Conservation (phyloP, 768 basidiomycete species). For the Obba rivulosa region DNA sequence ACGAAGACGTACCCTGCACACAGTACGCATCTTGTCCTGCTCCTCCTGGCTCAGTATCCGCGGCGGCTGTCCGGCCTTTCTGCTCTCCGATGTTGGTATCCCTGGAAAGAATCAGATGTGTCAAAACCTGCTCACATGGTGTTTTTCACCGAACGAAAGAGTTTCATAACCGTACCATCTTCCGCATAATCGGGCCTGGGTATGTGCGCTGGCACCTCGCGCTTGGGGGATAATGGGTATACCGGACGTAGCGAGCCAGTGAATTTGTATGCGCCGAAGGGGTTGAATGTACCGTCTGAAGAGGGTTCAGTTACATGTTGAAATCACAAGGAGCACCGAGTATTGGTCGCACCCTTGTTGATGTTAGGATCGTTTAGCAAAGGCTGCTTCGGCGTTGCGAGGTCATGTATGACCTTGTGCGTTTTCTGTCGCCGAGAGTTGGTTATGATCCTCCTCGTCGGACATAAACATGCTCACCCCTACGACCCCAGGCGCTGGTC, state of each 20-base stretch:
- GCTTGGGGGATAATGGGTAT: slow-evolving; percentile 82
- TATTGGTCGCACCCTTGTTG: slow-evolving; percentile 18
- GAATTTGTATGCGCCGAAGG: slow-evolving; percentile 71
- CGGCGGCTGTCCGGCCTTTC: slow-evolving; percentile 53
- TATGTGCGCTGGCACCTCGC: slow-evolving; percentile 79
- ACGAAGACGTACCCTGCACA: slow-evolving; percentile 61
- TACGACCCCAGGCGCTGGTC: not conserved
- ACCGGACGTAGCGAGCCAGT: slow-evolving; percentile 76
- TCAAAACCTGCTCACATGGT: slow-evolving; percentile 22
- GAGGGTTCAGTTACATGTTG: not conserved
- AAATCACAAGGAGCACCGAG: not conserved
- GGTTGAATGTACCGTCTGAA: slow-evolving; percentile 73
- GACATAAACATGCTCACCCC: slow-evolving; percentile 15
- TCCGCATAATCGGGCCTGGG: slow-evolving; percentile 84
- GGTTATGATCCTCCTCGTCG: slow-evolving; percentile 28
- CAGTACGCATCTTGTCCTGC: slow-evolving; percentile 84
- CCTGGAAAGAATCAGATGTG: slow-evolving; percentile 35
- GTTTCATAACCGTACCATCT: slow-evolving; percentile 43
- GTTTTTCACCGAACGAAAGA: slow-evolving; percentile 27
- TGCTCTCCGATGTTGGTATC: slow-evolving; percentile 53
- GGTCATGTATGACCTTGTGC: slow-evolving; percentile 72
- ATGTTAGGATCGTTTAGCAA: slow-evolving; percentile 21
- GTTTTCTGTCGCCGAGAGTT: slow-evolving; percentile 50
- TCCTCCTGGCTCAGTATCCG: slow-evolving; percentile 66
- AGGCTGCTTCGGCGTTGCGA: slow-evolving; percentile 36